phyloP scores from a whole-genome alignment of 306 rosid species.

The Albizia julibrissin region DNA sequence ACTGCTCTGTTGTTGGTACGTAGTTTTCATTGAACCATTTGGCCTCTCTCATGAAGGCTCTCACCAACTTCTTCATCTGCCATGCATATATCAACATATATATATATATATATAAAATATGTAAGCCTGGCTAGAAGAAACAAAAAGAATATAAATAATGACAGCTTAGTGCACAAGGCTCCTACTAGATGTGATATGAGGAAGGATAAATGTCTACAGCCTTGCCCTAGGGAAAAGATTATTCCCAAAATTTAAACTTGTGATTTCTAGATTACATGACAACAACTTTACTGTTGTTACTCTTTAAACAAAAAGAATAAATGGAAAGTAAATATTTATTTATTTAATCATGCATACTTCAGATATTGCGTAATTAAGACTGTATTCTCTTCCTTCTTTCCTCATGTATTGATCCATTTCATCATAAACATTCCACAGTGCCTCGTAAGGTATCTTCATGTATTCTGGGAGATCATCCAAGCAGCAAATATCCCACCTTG shows the following conservation, averaged over 20 bases:
- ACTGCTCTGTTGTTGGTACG: conserved; percentile 45
- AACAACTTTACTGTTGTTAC: no score
- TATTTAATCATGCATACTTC: neutral
- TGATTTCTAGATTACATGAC: no score
- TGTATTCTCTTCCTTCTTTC: conserved; percentile 24
- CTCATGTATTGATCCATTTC: conserved; percentile 38
- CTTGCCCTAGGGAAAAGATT: no score
- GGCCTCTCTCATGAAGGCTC: conserved; percentile 45
- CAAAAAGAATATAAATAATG: neutral
- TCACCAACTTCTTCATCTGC: conserved; percentile 23
- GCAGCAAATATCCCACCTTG: conserved; percentile 30
- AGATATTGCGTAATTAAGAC: conserved; percentile 6
- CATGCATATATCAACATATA: neutral
- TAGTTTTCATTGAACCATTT: conserved; percentile 41
- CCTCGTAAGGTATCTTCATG: conserved; percentile 24
- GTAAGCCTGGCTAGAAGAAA: neutral
- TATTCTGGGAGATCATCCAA: conserved; percentile 32
- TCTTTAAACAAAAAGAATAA: no score
- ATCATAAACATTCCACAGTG: conserved; percentile 11
- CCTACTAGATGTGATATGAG: no score
- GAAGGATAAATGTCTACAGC: no score
- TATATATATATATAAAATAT: no score
- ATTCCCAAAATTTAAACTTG: no score
- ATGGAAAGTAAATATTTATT: neutral
- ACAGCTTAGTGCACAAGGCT: no score